A percentile compares a stretch with the other conserved stretches of the same genome.
Conservation (phyloP, 2,329 filamentous ascomycete species). For the Camptophora hylomeconis region DNA sequence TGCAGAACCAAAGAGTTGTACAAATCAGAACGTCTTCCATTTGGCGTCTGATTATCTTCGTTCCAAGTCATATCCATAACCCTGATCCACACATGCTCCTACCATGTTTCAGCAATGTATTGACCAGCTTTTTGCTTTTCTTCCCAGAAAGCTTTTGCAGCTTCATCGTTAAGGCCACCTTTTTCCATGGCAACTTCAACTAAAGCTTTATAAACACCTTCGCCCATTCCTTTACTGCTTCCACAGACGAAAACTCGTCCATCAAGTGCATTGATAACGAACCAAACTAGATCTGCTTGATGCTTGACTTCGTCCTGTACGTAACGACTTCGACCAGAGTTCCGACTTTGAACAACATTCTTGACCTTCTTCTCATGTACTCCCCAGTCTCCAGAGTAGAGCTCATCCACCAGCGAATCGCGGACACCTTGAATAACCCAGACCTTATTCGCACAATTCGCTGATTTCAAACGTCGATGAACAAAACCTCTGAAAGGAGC, state of each 20-base stretch:
- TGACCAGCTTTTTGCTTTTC: slow-evolving; percentile 85
- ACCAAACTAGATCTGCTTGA: slow-evolving; percentile 96
- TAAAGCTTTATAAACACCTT: slow-evolving; percentile 79
- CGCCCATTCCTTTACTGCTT: slow-evolving; percentile 91
- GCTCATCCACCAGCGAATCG: slow-evolving; percentile 88
- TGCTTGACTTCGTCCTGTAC: slow-evolving; percentile 89
- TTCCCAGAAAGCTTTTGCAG: slow-evolving; percentile 78
- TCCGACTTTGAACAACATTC: slow-evolving; percentile 63
- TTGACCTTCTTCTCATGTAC: slow-evolving; percentile 81
- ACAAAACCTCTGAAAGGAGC: slow-evolving; percentile 97
- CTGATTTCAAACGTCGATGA: slow-evolving; percentile 80
- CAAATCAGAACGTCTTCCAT: no score
- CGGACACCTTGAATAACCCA: slow-evolving; percentile 91
- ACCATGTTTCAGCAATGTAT: slow-evolving; percentile 62
- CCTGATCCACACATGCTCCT: no score
- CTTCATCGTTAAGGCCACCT: slow-evolving; percentile 69
- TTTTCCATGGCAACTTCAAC: slow-evolving; percentile 87
- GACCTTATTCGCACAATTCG: slow-evolving; percentile 94
- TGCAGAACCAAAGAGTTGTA: no score
- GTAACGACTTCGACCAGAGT: slow-evolving; percentile 72
- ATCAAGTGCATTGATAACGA: slow-evolving; percentile 90
- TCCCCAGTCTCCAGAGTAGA: slow-evolving; percentile 94
- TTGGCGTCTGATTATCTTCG: no score
- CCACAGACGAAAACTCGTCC: slow-evolving; percentile 94
- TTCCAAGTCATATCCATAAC: no score